Percentiles rank a stretch among this genome's conserved stretches.
phyloP scores from a whole-genome alignment of 208 protist species.

The Leishmania arabica region DNA sequence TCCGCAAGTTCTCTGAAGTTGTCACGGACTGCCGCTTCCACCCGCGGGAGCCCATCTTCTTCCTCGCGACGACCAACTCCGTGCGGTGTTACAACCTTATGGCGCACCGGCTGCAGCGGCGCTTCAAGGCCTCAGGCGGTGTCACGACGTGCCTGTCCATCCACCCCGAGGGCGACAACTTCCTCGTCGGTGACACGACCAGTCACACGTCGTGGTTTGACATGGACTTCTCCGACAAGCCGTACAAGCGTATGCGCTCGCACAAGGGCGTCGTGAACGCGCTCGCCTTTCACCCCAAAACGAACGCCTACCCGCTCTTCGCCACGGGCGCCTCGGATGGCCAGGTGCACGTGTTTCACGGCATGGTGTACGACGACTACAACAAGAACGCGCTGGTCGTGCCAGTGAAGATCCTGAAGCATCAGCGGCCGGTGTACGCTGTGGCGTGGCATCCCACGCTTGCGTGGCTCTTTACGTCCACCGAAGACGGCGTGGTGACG shows the following conservation, averaged over 20 bases:
- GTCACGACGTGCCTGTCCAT: slow-evolving; percentile 95
- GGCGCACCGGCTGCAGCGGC: slow-evolving; percentile 95
- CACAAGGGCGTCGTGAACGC: slow-evolving; percentile 94
- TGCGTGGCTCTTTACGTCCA: slow-evolving; percentile 99
- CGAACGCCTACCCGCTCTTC: slow-evolving; percentile 96
- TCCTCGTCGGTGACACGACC: slow-evolving; percentile 93
- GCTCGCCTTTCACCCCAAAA: slow-evolving; percentile 91
- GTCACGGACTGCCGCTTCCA: slow-evolving; percentile 97
- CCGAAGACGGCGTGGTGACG: slow-evolving; percentile 95
- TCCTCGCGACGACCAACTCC: slow-evolving; percentile 95
- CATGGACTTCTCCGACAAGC: slow-evolving; percentile 96
- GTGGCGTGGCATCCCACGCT: slow-evolving; percentile 98
- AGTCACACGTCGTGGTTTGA: slow-evolving; percentile 98
- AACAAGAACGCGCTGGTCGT: slow-evolving; percentile 98
- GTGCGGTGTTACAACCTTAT: slow-evolving; percentile 98
- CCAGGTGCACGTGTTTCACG: slow-evolving; percentile 95
- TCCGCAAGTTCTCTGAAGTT: slow-evolving; percentile 91
- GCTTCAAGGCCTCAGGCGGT: slow-evolving; percentile 90
- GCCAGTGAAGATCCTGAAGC: slow-evolving; percentile 98
- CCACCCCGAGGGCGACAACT: slow-evolving; percentile 97
- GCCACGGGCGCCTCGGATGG: slow-evolving; percentile 97
- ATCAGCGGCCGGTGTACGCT: slow-evolving; percentile 92
- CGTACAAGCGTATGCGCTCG: slow-evolving; percentile 97
- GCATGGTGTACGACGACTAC: slow-evolving; percentile 97
- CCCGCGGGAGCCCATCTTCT: slow-evolving; percentile 98